phyloP scores from a whole-genome alignment of 1,284 basidiomycete species.

The Puccinia coronata region DNA sequence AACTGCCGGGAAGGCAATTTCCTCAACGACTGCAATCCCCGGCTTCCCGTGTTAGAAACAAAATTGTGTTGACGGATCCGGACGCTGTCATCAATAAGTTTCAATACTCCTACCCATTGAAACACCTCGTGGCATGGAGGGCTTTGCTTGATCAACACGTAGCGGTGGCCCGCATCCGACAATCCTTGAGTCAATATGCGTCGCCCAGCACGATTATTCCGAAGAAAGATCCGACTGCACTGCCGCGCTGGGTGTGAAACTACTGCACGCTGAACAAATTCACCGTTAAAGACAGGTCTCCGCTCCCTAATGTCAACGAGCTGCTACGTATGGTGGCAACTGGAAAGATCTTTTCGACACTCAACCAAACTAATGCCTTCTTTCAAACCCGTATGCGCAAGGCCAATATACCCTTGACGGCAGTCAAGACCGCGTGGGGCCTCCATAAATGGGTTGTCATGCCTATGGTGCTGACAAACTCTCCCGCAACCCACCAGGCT shows the following conservation, averaged over 20 bases:
- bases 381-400: constrained; percentile 61
- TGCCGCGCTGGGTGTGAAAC: background rate
- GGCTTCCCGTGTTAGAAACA: no score
- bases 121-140: no score
- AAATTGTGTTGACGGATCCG: no score
- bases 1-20: no score
- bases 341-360: constrained; percentile 57
- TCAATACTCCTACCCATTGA: no score
- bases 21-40: no score
- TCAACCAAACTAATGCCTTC: constrained; percentile 62
- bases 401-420: constrained; percentile 59
- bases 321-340: constrained; percentile 8
- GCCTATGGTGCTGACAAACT: constrained; percentile 61
- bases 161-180: no score
- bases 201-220: constrained; percentile 18
- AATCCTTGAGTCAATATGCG: no score
- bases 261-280: no score
- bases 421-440: no score
- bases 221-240: background rate
- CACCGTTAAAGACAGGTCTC: background rate
- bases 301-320: constrained; percentile 13
- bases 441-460: no score
- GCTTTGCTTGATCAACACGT: no score
- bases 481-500: constrained; percentile 59
- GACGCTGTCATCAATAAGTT: background rate